Conservation (phyloP, 768 basidiomycete genomes). For the Rhodosporidiobolus sp. region DNA sequence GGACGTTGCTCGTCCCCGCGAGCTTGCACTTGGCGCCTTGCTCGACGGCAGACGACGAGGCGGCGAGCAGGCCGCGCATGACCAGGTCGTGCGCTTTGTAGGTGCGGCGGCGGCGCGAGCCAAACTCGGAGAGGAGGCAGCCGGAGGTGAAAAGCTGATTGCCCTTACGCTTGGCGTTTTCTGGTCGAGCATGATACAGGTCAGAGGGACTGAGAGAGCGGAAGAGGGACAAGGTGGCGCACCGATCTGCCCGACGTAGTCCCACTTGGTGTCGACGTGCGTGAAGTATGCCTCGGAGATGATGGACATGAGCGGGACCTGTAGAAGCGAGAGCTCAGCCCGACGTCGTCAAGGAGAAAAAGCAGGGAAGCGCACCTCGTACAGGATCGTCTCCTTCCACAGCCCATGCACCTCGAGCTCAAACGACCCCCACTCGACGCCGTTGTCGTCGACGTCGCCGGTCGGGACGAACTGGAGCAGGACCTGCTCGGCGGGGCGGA, state of each 20-base stretch:
- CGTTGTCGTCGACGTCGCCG: slow-evolving; percentile 56
- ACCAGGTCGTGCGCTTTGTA: slow-evolving; percentile 74
- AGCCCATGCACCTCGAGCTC: slow-evolving; percentile 70
- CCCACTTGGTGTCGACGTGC: slow-evolving; percentile 74
- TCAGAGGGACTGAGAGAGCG: neutral
- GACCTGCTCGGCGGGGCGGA: slow-evolving; percentile 47
- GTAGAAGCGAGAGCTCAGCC: slow-evolving; percentile 44
- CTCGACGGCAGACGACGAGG: slow-evolving; percentile 53
- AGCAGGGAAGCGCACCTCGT: slow-evolving; percentile 64
- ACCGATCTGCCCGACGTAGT: slow-evolving; percentile 77
- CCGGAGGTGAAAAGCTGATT: slow-evolving; percentile 61
- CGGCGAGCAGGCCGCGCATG: slow-evolving; percentile 65
- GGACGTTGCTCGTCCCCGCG: slow-evolving; percentile 88
- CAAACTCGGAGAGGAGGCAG: slow-evolving; percentile 78
- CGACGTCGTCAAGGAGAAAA: neutral
- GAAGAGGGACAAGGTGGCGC: slow-evolving; percentile 13
- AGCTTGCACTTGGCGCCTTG: slow-evolving; percentile 55
- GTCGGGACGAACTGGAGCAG: slow-evolving; percentile 65
- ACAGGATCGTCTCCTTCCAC: slow-evolving; percentile 83
- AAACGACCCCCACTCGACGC: slow-evolving; percentile 58
- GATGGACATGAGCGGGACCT: slow-evolving; percentile 89
- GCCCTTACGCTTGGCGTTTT: slow-evolving; percentile 70
- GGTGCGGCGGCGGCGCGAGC: slow-evolving; percentile 74
- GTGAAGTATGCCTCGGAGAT: slow-evolving; percentile 86
- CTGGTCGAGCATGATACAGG: slow-evolving; percentile 51